Evolutionary conservation across 2,329 filamentous ascomycete species (phyloP).

Genomic region (Elsinoe fawcettii): DNA sequence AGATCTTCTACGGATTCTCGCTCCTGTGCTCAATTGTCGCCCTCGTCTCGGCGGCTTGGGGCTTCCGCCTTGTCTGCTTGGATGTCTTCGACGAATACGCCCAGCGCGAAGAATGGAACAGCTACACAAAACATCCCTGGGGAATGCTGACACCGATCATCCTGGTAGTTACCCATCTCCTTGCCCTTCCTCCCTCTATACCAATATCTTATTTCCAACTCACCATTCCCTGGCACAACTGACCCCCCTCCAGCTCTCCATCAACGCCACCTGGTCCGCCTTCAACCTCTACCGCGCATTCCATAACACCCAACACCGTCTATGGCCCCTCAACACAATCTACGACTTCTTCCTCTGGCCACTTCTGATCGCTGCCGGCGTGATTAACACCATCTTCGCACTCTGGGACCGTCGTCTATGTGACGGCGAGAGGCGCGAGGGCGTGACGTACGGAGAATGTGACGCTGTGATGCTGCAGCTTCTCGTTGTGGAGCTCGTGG

Average conservation of each 20-base stretch:
- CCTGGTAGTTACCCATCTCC: background rate
- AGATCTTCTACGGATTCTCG: constrained; percentile 2
- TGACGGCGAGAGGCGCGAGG: background rate
- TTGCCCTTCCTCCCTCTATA: too few relatives aligned
- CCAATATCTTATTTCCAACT: too few relatives aligned
- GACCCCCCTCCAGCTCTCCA: background rate
- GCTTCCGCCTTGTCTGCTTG: background rate
- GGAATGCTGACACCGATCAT: background rate
- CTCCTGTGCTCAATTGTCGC: background rate
- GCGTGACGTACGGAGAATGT: background rate
- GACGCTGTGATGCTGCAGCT: background rate
- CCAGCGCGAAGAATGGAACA: background rate
- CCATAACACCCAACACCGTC: background rate
- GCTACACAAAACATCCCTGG: background rate
- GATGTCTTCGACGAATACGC: constrained; percentile 5
- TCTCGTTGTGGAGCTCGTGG: background rate
- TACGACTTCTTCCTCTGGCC: background rate
- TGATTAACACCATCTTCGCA: background rate
- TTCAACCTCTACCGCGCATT: background rate
- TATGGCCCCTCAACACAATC: background rate
- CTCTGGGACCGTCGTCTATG: background rate
- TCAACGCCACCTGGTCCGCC: background rate
- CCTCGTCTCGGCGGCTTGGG: background rate
- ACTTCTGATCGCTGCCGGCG: background rate
- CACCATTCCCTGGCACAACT: too few relatives aligned